Base-by-base conservation (phyloP, 345 rosid species). In the Reutealis trisperma region DNA sequence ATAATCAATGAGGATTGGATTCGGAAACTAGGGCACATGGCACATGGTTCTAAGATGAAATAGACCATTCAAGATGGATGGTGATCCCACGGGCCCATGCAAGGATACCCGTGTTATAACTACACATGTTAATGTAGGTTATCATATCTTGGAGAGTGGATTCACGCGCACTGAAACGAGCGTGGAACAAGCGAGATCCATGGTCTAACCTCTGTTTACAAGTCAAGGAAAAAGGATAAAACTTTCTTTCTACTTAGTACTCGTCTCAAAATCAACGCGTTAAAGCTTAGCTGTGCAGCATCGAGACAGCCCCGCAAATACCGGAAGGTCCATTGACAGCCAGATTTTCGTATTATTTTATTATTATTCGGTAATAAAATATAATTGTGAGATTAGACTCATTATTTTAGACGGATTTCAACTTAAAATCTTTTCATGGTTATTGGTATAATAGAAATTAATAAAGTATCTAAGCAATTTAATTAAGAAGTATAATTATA, bases 311-410 rank as follows among this genome's bases (percentile, higher is more conserved):
- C 71, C 71, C 55, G 57, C 71, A 18, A 24, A 67, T 37, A 24
- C 71, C 55, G 54, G 70, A 65, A 1, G n/a, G 70, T 41, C 27
- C 70, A 37, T 30, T 41, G 70, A 65, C 51, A 65, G 70, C 3
- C 41, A 37, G 41, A 37, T 37, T 37, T 37, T 37, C 41, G 6
- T 37, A 37, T 37, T 34, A 34, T 34, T 34, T 27, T 34, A 34
- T 34, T 34, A 34, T 34, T 1, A 34, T 34, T 34, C 37, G 2
- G 3, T 34, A 34, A 34, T 34, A 34, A 34, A 34, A 34, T 34
- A 34, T 34, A 34, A 32, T 32, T 32, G 37, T 32, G 37, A 32
- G 37, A 32, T 32, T 32, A 32, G 37, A 1, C 37, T 32, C 1
- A 1, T 32, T 32, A 1, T 3, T 27, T 27, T 27, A 27, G 30